Conservation (phyloP, 2,329 filamentous ascomycete species). For the Diplodia seriata region DNA sequence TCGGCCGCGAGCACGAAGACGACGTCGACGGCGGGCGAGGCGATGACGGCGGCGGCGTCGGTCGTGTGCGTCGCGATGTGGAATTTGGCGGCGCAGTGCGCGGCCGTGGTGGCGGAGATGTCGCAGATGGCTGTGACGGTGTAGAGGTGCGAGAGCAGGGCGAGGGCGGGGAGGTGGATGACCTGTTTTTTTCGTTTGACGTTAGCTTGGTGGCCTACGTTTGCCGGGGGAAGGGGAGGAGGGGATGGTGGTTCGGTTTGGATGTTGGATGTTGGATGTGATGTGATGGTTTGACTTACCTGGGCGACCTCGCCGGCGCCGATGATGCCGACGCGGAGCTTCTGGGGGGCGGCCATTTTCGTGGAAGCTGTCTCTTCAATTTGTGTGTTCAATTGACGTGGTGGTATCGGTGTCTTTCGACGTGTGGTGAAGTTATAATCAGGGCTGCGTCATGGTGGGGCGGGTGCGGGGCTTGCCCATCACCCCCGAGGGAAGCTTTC, state of each 20-base stretch:
- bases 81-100: constrained; percentile 51
- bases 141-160: constrained; percentile 54
- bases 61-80: constrained; percentile 45
- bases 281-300: background rate
- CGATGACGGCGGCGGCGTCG: constrained; percentile 52
- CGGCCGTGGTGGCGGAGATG: constrained; percentile 52
- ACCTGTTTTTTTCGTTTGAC: background rate
- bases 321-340: constrained; percentile 31
- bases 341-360: constrained; percentile 13
- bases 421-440: background rate
- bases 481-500: background rate
- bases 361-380: background rate
- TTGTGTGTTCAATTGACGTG: background rate
- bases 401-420: background rate
- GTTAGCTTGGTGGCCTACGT: no score
- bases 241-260: background rate
- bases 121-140: constrained; percentile 60
- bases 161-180: constrained; percentile 34
- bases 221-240: background rate
- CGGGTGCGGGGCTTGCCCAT: constrained; percentile 11
- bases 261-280: background rate
- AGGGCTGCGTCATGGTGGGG: constrained; percentile 25
- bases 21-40: constrained; percentile 56
- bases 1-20: constrained; percentile 62
- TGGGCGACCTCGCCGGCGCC: constrained; percentile 33